Conservation (phyloP, 768 basidiomycete species). For the Hemileccinum impolitum region DNA sequence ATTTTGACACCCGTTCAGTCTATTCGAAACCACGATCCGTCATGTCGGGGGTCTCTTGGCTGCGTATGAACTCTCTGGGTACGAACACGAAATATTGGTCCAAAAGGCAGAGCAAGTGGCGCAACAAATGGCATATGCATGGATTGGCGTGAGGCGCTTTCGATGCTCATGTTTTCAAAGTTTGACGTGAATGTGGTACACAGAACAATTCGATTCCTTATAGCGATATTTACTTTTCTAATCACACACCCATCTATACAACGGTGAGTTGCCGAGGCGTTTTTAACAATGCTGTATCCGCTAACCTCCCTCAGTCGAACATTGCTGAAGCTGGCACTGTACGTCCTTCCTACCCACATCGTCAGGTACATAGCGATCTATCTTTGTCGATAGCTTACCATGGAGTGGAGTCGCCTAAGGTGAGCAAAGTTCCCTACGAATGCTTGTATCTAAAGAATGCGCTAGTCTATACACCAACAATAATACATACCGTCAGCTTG, state of each 20-base stretch:
- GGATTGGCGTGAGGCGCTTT: constrained; percentile 46
- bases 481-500: constrained; percentile 53
- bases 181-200: not conserved
- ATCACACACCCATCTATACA: constrained; percentile 27
- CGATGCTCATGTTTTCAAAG: not conserved
- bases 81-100: constrained; percentile 47
- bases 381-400: constrained; percentile 39
- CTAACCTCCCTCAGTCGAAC: constrained; percentile 36
- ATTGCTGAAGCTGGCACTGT: constrained; percentile 47
- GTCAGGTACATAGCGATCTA: not conserved
- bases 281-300: no score
- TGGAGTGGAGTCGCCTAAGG: constrained; percentile 60
- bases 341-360: constrained; percentile 7
- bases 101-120: constrained; percentile 61
- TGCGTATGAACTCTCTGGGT: constrained; percentile 64
- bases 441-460: not conserved
- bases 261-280: constrained; percentile 26
- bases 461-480: constrained; percentile 50
- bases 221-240: constrained; percentile 36
- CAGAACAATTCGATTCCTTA: constrained; percentile 40
- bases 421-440: not conserved
- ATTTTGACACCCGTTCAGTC: constrained; percentile 6
- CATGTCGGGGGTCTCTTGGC: constrained; percentile 65
- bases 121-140: constrained; percentile 61
- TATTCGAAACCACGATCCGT: constrained; percentile 79